Conservation (phyloP, 108 stramenopile genomes). For the Conticribra guillardii region DNA sequence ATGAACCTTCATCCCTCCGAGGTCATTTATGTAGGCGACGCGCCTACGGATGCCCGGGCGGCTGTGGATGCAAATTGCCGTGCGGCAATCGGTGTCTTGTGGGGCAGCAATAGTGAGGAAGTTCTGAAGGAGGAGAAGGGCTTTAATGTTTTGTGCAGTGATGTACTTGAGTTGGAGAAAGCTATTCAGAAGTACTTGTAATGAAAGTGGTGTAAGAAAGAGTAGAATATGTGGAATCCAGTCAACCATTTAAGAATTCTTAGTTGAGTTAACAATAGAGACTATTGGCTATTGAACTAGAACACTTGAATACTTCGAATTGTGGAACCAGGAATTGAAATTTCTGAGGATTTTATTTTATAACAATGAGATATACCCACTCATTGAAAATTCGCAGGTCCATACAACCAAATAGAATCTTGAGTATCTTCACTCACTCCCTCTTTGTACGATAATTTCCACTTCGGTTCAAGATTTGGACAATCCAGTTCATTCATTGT, state of each 20-base stretch:
- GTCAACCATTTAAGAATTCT: too few species aligned
- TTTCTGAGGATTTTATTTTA: neutral
- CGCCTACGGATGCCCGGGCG: constrained; percentile 76
- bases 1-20: constrained; percentile 60
- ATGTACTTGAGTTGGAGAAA: constrained; percentile 58
- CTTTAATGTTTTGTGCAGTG: constrained; percentile 55
- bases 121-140: constrained; percentile 59
- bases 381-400: constrained; percentile 16
- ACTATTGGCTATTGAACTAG: too few species aligned
- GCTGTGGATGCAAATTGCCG: constrained; percentile 70
- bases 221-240: too few species aligned
- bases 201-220: too few species aligned
- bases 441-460: constrained; percentile 24
- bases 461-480: constrained; percentile 32
- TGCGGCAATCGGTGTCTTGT: constrained; percentile 75
- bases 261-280: too few species aligned
- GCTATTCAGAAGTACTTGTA: constrained; percentile 45
- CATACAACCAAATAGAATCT: constrained; percentile 35
- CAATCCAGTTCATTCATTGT: constrained; percentile 24
- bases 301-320: too few species aligned
- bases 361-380: neutral
- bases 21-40: constrained; percentile 83
- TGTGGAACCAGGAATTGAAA: neutral
- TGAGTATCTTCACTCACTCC: constrained; percentile 25
- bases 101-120: constrained; percentile 76